Conservation (phyloP, 1,284 basidiomycete genomes). For the Melampsora americana region DNA sequence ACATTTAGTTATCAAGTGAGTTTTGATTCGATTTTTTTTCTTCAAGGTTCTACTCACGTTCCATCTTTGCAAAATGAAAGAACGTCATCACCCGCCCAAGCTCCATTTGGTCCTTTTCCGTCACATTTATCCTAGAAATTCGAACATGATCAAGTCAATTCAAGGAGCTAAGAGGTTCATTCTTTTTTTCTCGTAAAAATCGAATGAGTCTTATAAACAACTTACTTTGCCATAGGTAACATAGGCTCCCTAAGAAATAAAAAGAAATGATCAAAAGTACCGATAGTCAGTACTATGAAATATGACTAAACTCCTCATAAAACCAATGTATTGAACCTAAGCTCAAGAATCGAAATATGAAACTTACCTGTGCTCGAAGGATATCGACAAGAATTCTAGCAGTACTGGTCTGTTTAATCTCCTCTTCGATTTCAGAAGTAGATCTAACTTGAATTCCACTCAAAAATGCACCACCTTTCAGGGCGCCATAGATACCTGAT, state of each 20-base stretch:
- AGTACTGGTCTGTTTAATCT: slow-evolving; percentile 38
- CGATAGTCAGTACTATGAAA: not conserved
- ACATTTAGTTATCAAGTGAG: not conserved
- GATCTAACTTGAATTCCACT: slow-evolving; percentile 25
- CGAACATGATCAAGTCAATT: not conserved
- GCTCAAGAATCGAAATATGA: too few relatives aligned
- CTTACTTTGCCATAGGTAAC: slow-evolving; percentile 30
- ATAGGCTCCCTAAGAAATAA: slow-evolving; percentile 16
- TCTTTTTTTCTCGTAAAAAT: not conserved
- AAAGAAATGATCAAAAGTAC: not conserved
- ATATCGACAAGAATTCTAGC: slow-evolving; percentile 40
- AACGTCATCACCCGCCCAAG: slow-evolving; percentile 35
- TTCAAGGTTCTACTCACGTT: slow-evolving; percentile 15
- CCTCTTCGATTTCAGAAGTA: slow-evolving; percentile 19
- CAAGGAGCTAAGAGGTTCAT: not conserved
- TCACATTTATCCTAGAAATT: slow-evolving; percentile 31
- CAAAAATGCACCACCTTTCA: slow-evolving; percentile 39
- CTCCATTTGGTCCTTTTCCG: slow-evolving; percentile 38
- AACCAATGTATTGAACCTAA: too few relatives aligned
- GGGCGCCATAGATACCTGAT: slow-evolving; percentile 18
- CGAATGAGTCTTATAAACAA: not conserved
- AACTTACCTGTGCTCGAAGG: slow-evolving; percentile 32
- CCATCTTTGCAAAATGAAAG: slow-evolving; percentile 42
- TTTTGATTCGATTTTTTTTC: not conserved
- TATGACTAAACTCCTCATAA: not conserved